Evolutionary conservation across 1,284 basidiomycete genomes (phyloP).

Genomic region (Lentinula novae-zelandiae): DNA sequence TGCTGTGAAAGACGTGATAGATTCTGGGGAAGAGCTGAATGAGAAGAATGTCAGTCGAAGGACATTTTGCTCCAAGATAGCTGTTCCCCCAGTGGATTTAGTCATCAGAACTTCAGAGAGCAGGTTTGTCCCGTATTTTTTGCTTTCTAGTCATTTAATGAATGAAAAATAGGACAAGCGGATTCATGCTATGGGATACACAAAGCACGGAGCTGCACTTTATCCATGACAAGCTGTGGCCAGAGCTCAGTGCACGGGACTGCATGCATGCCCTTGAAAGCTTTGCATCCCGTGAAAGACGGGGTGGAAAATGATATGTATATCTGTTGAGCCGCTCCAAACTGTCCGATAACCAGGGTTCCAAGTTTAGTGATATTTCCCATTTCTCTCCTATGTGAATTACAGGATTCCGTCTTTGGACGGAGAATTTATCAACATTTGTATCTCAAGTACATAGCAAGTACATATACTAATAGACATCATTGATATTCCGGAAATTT

Average conservation of each 20-base stretch:
- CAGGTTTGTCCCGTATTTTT: not conserved
- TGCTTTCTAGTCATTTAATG: no score
- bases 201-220: not conserved
- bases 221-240: not conserved
- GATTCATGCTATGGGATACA: not conserved
- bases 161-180: not conserved
- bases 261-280: not conserved
- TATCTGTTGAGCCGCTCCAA: not conserved
- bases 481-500: no score
- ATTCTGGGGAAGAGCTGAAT: not conserved
- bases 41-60: not conserved
- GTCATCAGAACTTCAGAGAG: not conserved
- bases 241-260: not conserved
- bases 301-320: constrained; percentile 22
- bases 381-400: no score
- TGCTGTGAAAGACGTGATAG: not conserved
- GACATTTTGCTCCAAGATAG: not conserved
- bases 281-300: not conserved
- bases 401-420: no score
- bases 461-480: no score
- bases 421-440: no score
- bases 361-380: no score
- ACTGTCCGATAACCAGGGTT: no score
- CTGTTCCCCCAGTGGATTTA: not conserved
- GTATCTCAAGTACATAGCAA: no score